phyloP scores from a whole-genome alignment of 495 filamentous ascomycete species.

The Choiromyces venosus region DNA sequence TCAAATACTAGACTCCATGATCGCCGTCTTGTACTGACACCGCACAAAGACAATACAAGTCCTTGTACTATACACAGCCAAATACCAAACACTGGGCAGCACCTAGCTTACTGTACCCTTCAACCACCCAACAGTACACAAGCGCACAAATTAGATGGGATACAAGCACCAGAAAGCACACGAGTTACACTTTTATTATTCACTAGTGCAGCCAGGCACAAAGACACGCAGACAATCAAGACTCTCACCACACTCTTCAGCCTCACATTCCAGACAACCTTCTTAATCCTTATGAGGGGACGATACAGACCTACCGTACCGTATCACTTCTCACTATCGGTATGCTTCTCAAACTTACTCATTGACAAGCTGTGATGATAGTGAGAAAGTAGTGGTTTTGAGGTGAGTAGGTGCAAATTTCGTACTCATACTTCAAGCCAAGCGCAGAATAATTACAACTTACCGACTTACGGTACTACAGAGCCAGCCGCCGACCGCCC shows the following conservation, averaged over 20 bases:
- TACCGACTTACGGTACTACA: background rate
- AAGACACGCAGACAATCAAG: background rate
- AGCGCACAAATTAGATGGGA: background rate
- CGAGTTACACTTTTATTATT: background rate
- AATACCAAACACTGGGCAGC: background rate
- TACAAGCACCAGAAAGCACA: background rate
- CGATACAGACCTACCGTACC: background rate
- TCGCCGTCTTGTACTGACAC: background rate
- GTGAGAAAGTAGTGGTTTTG: background rate
- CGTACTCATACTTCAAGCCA: background rate
- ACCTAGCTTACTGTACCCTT: background rate
- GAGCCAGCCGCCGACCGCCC: background rate
- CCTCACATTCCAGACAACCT: background rate
- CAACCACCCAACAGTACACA: background rate
- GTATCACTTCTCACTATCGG: background rate
- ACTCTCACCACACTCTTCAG: conserved; percentile 1
- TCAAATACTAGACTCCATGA: background rate
- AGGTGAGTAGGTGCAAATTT: background rate
- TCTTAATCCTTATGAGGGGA: background rate
- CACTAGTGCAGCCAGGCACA: background rate
- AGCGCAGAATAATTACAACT: background rate
- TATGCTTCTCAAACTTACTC: background rate
- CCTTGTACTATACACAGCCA: background rate
- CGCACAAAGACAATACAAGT: background rate
- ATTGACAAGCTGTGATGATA: background rate